A percentile compares a stretch with the other conserved stretches of the same genome.
Conservation (phyloP, 441 rosid species). For the Manihot esculenta region DNA sequence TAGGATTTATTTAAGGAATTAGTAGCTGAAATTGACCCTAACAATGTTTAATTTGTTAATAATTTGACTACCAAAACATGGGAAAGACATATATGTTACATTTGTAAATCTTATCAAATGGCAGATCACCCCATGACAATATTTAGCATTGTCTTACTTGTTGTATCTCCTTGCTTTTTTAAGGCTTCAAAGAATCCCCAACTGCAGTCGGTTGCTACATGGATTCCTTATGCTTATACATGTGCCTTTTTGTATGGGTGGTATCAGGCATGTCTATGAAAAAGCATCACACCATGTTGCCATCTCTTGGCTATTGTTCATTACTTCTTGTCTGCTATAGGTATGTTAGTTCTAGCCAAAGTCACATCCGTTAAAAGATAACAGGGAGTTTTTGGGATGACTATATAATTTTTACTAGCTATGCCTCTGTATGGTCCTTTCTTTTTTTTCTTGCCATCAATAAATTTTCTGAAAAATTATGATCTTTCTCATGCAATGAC, state of each 20-base stretch:
- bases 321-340: constrained; percentile 72
- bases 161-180: constrained; percentile 67
- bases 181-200: constrained; percentile 73
- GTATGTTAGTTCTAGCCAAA: constrained; percentile 36
- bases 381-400: background rate
- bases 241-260: constrained; percentile 95
- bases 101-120: constrained; percentile 21
- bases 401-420: background rate
- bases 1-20: background rate
- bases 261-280: constrained; percentile 99
- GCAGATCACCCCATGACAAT: constrained; percentile 69
- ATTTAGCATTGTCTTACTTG: constrained; percentile 65
- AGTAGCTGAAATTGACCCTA: background rate
- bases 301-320: constrained; percentile 82
- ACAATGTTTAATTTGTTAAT: background rate
- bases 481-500: background rate
- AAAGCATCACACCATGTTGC: constrained; percentile 90
- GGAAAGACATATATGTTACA: background rate
- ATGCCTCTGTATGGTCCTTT: background rate
- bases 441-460: background rate
- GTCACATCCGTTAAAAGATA: background rate
- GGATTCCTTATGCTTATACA: constrained; percentile 79
- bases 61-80: background rate
- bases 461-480: background rate
- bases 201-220: constrained; percentile 52